Conservation (phyloP, 1,139 yeast species). For the Debaryomyces sp. region DNA sequence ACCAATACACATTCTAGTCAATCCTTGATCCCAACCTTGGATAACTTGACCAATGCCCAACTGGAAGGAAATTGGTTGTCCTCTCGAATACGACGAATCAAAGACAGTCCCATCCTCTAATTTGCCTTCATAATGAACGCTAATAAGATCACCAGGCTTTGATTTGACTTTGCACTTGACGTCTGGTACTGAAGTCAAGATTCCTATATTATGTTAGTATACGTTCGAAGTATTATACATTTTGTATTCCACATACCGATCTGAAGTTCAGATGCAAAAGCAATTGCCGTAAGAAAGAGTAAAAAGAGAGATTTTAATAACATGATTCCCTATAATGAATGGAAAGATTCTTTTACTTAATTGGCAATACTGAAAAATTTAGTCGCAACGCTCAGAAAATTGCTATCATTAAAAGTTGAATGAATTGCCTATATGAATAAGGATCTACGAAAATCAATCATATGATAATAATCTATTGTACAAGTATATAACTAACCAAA, state of each 20-base stretch:
- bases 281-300: conserved; percentile 9
- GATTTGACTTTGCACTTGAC: conserved; percentile 59
- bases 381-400: neutral
- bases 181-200: conserved; percentile 48
- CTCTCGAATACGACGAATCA: conserved; percentile 72
- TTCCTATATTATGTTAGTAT: conserved; percentile 28
- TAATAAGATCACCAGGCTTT: conserved; percentile 61
- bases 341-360: neutral
- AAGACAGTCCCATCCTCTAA: conserved; percentile 70
- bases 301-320: conserved; percentile 13
- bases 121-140: conserved; percentile 76
- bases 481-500: conserved; percentile 21
- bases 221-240: neutral
- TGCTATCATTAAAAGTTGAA: neutral
- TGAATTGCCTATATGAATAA: neutral
- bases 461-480: conserved; percentile 18
- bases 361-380: neutral
- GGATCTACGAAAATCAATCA: neutral
- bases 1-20: conserved; percentile 79
- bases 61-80: conserved; percentile 65
- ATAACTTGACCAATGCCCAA: conserved; percentile 81
- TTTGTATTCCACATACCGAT: conserved; percentile 27
- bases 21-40: conserved; percentile 87
- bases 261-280: conserved; percentile 22
- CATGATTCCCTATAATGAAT: conserved; percentile 10